phyloP scores from a whole-genome alignment of 768 basidiomycete genomes.

The Suillus brevipes region DNA sequence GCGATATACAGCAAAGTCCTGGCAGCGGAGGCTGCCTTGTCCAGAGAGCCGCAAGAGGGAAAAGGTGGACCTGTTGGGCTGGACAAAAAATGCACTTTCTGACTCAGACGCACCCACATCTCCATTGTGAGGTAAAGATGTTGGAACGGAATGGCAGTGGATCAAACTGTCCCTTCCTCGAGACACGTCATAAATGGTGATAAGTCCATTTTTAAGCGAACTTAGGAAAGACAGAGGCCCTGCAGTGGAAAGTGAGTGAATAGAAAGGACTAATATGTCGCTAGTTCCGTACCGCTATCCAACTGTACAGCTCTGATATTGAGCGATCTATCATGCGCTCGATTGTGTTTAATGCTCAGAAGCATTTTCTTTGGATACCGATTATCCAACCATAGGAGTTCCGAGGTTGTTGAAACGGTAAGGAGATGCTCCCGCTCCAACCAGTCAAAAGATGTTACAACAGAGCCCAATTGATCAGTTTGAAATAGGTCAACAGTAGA shows the following conservation, averaged over 20 bases:
- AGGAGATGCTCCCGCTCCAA: conserved; percentile 43
- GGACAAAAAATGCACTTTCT: conserved; percentile 34
- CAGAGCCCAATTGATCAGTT: conserved; percentile 33
- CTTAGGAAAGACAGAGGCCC: conserved; percentile 56
- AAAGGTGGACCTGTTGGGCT: conserved; percentile 30
- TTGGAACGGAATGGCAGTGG: conserved; percentile 45
- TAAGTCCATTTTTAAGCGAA: conserved; percentile 56
- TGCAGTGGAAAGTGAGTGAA: conserved; percentile 24
- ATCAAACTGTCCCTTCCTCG: conserved; percentile 39
- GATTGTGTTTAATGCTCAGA: conserved; percentile 59
- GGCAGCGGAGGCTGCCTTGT: conserved; percentile 45
- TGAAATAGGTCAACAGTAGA: conserved; percentile 36
- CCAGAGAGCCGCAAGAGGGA: conserved; percentile 50
- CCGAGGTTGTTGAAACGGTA: conserved; percentile 57
- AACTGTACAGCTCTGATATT: conserved; percentile 40
- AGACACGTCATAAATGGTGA: conserved; percentile 66
- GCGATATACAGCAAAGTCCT: conserved; percentile 35
- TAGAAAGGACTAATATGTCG: conserved; percentile 1
- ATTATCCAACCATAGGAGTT: conserved; percentile 71
- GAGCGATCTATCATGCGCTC: conserved; percentile 62
- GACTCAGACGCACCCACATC: conserved; percentile 26
- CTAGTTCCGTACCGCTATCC: conserved; percentile 29
- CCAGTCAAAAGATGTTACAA: conserved; percentile 57
- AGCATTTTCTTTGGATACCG: conserved; percentile 59
- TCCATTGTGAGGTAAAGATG: conserved; percentile 35